Evolutionary conservation across 139 green algal species (phyloP).

Genomic region (Chlorella sp.): DNA sequence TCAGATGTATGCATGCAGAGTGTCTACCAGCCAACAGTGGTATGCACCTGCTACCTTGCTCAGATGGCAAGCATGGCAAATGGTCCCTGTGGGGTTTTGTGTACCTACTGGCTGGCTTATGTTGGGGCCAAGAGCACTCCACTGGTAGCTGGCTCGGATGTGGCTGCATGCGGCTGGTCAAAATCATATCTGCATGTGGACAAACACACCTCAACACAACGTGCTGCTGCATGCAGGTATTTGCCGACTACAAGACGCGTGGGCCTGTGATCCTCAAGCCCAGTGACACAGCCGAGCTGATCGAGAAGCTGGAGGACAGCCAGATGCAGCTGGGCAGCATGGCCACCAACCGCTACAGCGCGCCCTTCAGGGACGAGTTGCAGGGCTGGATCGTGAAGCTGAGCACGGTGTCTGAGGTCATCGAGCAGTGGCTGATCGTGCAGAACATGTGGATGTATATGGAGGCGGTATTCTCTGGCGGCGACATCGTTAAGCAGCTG

Average conservation of each 20-base stretch:
- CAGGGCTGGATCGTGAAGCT: constrained; percentile 78
- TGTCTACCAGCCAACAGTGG: too few relatives aligned
- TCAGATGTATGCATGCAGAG: too few relatives aligned
- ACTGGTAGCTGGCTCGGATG: too few relatives aligned
- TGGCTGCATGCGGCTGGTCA: too few relatives aligned
- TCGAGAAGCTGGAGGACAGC: constrained; percentile 92
- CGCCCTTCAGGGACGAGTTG: constrained; percentile 78
- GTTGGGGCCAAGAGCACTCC: too few relatives aligned
- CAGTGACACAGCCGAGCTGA: constrained; percentile 81
- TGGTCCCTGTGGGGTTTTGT: too few relatives aligned
- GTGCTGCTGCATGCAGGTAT: too few relatives aligned
- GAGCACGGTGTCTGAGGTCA: constrained; percentile 79
- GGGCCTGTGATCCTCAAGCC: constrained; percentile 84
- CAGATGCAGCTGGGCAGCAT: constrained; percentile 87
- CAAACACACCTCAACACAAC: too few relatives aligned
- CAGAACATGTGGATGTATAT: constrained; percentile 85
- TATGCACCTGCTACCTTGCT: too few relatives aligned
- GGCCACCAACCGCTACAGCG: constrained; percentile 84
- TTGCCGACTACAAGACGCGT: constrained; percentile 86
- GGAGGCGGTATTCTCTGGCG: constrained; percentile 90
- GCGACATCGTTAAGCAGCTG: constrained; percentile 96
- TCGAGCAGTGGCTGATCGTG: constrained; percentile 58
- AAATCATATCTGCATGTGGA: too few relatives aligned
- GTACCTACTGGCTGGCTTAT: too few relatives aligned
- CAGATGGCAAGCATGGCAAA: too few relatives aligned